phyloP scores from a whole-genome alignment of 208 protist species.

The Trypanosoma brucei region DNA sequence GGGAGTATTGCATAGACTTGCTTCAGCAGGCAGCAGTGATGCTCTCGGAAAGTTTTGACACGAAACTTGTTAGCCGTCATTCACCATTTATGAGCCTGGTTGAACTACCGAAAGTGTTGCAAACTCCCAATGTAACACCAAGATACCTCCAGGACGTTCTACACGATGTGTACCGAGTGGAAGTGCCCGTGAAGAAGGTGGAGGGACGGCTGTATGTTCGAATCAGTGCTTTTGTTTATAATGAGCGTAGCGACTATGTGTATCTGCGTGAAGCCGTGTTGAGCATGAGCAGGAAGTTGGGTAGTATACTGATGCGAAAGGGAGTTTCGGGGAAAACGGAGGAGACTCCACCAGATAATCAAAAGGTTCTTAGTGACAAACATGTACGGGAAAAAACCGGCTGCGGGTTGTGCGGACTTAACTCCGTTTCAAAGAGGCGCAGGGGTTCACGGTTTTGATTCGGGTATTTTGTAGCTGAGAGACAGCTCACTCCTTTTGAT shows the following conservation, averaged over 20 bases:
- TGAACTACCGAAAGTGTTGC: conserved; percentile 71
- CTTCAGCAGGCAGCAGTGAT: conserved; percentile 49
- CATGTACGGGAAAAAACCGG: no score
- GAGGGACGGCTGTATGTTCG: conserved; percentile 76
- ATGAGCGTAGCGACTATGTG: conserved; percentile 75
- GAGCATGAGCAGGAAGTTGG: conserved; percentile 34
- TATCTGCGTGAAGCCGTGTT: conserved; percentile 77
- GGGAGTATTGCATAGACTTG: conserved; percentile 48
- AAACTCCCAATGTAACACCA: conserved; percentile 54
- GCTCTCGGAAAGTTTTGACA: conserved; percentile 60
- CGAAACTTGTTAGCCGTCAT: conserved; percentile 60
- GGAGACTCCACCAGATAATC: no score
- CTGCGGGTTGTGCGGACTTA: no score
- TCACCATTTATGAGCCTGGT: conserved; percentile 86
- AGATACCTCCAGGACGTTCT: conserved; percentile 78
- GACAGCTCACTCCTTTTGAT: no score
- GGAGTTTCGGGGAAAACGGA: no score
- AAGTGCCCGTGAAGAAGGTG: conserved; percentile 87
- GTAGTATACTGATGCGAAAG: background rate
- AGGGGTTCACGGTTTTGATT: no score
- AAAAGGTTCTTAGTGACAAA: no score
- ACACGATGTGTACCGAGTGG: conserved; percentile 68
- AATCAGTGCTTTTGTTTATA: conserved; percentile 89
- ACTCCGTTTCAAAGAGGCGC: no score
- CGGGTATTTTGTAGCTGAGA: no score